Evolutionary conservation across 78 protist genomes (phyloP).

Genomic region (Speleostelium caveatum): DNA sequence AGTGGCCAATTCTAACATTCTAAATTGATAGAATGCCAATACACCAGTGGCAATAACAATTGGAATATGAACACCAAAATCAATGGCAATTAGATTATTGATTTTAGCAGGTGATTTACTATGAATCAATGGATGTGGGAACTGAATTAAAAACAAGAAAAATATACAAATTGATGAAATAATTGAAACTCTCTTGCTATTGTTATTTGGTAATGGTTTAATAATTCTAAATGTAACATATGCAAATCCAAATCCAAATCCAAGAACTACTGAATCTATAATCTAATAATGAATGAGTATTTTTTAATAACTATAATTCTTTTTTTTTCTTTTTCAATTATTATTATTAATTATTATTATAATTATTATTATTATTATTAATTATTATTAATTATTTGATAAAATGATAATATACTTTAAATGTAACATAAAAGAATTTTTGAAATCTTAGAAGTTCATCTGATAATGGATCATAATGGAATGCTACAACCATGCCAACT

Average conservation of each 20-base stretch:
- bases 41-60: slow-evolving; percentile 64
- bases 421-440: slow-evolving; percentile 51
- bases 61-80: slow-evolving; percentile 65
- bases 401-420: no score
- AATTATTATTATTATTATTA: no score
- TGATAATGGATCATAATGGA: slow-evolving; percentile 14
- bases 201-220: slow-evolving; percentile 25
- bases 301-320: neutral
- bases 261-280: slow-evolving; percentile 21
- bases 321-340: neutral
- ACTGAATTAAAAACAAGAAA: slow-evolving; percentile 54
- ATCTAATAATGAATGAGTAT: no score
- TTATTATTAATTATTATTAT: neutral
- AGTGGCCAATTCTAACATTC: slow-evolving; percentile 78
- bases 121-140: slow-evolving; percentile 64
- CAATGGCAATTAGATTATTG: slow-evolving; percentile 24
- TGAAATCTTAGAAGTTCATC: neutral
- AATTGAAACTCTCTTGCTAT: slow-evolving; percentile 53
- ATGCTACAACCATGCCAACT: slow-evolving; percentile 4
- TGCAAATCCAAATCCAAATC: slow-evolving; percentile 34
- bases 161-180: slow-evolving; percentile 29
- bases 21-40: slow-evolving; percentile 61
- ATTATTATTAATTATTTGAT: slow-evolving; percentile 12
- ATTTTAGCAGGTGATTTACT: neutral
- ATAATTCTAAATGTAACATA: slow-evolving; percentile 29